phyloP scores from a whole-genome alignment of 2,329 filamentous ascomycete genomes.

The Lomentospora prolificans region DNA sequence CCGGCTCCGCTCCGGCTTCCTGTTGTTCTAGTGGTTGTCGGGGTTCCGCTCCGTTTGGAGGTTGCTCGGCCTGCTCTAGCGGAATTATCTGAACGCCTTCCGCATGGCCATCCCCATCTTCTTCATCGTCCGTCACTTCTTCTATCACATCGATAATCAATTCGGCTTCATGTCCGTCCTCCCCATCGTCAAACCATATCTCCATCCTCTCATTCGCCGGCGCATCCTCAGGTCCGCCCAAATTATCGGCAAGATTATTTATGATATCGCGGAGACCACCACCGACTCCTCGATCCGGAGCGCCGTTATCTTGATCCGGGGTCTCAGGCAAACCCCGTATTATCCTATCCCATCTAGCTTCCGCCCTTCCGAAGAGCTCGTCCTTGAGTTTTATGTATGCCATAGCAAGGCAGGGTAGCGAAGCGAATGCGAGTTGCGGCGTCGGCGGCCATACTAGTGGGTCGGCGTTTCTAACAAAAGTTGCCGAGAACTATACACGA shows the following conservation, averaged over 20 bases:
- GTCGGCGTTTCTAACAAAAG: slow-evolving; percentile 33
- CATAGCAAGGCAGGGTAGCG: slow-evolving; percentile 36
- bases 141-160: slow-evolving; percentile 20
- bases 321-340: slow-evolving; percentile 27
- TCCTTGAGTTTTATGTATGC: slow-evolving; percentile 37
- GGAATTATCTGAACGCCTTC: too few relatives aligned
- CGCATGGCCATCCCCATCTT: slow-evolving; percentile 28
- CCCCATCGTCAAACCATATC: slow-evolving; percentile 10
- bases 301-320: background rate
- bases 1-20: slow-evolving; percentile 12
- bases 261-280: slow-evolving; percentile 25
- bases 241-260: slow-evolving; percentile 25
- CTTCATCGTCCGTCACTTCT: slow-evolving; percentile 20
- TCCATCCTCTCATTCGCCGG: slow-evolving; percentile 13
- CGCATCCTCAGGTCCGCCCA: slow-evolving; percentile 22
- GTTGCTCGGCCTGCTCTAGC: slow-evolving; percentile 5
- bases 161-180: slow-evolving; percentile 16
- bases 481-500: slow-evolving; percentile 38
- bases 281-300: slow-evolving; percentile 1
- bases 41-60: background rate
- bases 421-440: slow-evolving; percentile 37
- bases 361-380: slow-evolving; percentile 34
- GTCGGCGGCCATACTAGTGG: slow-evolving; percentile 44
- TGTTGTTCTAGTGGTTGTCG: slow-evolving; percentile 8
- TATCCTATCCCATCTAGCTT: slow-evolving; percentile 37